phyloP scores from a whole-genome alignment of 306 rosid genomes.

The Glycine soja region DNA sequence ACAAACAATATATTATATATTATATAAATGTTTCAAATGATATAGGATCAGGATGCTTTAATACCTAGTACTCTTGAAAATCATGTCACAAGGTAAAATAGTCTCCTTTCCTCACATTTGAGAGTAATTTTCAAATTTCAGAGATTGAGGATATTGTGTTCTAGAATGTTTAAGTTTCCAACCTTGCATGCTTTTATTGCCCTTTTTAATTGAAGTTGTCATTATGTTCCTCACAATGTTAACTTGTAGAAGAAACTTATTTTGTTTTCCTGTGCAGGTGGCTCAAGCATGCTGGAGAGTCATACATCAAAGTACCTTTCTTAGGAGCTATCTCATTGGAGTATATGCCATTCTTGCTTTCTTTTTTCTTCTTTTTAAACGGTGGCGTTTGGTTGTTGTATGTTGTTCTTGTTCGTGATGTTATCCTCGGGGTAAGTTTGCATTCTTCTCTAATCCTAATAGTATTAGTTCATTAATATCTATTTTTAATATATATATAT shows the following conservation, averaged over 20 bases:
- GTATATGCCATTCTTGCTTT: conserved; percentile 72
- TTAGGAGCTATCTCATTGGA: conserved; percentile 85
- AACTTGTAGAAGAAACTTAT: conserved; percentile 38
- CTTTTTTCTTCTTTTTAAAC: conserved; percentile 63
- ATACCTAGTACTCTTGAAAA: conserved; percentile 14
- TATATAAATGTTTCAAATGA: not conserved
- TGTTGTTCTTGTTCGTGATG: conserved; percentile 59
- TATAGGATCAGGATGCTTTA: conserved; percentile 2
- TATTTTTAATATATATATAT: no score
- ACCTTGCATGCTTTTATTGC: conserved; percentile 20
- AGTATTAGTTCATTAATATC: no score
- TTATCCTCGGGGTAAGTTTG: conserved; percentile 63
- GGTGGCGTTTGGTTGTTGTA: conserved; percentile 70
- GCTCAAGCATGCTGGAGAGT: conserved; percentile 66
- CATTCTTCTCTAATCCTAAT: not conserved
- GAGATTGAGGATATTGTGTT: conserved; percentile 24
- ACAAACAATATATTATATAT: not conserved
- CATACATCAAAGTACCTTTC: conserved; percentile 77
- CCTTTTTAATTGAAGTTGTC: conserved; percentile 7
- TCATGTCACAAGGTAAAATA: not conserved
- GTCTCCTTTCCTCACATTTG: conserved; percentile 32
- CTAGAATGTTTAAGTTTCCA: conserved; percentile 2
- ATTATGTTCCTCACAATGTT: conserved; percentile 16
- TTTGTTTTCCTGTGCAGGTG: conserved; percentile 59
- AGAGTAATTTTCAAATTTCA: not conserved